Percentiles rank a stretch among this genome's conserved stretches.
These are phyloP conservation scores for Talaromyces pinophilus DNA, from an alignment of 2,329 filamentous ascomycete genomes.

Conservation along the genomic window DNA sequence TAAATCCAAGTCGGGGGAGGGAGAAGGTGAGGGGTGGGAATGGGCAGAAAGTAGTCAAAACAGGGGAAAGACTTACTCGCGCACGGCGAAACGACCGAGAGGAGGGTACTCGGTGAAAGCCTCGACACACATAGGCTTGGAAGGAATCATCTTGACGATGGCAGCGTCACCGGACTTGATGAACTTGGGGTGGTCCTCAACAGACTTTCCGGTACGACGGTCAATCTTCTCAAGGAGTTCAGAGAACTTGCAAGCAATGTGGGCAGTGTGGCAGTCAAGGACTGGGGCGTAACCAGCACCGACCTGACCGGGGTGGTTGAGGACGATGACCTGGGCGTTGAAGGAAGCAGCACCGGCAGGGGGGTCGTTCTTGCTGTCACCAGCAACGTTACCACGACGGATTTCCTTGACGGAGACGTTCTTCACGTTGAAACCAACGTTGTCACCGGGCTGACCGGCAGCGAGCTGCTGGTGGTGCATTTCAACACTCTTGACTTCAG, in stretches of 20 bases:
- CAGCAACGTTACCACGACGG: slow-evolving; percentile 98
- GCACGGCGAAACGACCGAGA: slow-evolving; percentile 99
- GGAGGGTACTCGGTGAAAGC: slow-evolving; percentile 99
- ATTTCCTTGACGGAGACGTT: slow-evolving; percentile 99
- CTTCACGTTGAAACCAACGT: slow-evolving; percentile 99
- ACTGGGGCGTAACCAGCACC: slow-evolving; percentile 99
- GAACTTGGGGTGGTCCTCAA: slow-evolving; percentile 93
- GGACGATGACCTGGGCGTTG: slow-evolving; percentile 99
- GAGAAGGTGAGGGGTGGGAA: background rate
- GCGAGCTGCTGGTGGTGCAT: slow-evolving; percentile 99
- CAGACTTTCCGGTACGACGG: slow-evolving; percentile 98
- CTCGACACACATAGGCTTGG: slow-evolving; percentile 99
- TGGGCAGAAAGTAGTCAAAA: background rate
- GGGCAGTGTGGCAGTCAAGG: slow-evolving; percentile 99
- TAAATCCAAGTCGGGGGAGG: background rate
- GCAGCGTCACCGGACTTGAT: slow-evolving; percentile 99
- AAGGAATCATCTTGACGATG: slow-evolving; percentile 99
- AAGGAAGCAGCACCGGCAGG: slow-evolving; percentile 85
- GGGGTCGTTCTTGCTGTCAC: slow-evolving; percentile 99
- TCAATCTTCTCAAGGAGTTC: slow-evolving; percentile 99
- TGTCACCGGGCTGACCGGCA: slow-evolving; percentile 97
- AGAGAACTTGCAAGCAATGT: slow-evolving; percentile 99
- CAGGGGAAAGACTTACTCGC: slow-evolving; percentile 58
- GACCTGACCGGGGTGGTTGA: slow-evolving; percentile 99
- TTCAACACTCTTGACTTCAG: slow-evolving; percentile 99